phyloP scores from a whole-genome alignment of 371 early-diverging fungal genomes.

The Phascolomyces articulosus region DNA sequence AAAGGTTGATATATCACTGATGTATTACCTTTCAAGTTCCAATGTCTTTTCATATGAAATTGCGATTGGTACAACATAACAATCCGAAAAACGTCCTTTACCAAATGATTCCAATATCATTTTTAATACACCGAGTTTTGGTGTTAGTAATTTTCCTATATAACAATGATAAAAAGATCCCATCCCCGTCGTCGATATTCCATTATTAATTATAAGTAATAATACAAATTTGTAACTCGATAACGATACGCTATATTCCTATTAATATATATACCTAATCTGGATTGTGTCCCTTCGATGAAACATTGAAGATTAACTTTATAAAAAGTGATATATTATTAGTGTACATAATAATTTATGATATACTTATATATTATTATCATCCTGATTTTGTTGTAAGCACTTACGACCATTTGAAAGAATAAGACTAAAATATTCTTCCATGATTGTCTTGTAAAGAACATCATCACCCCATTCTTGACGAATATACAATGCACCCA shows the following conservation, averaged over 20 bases:
- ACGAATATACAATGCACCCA: conserved; percentile 84
- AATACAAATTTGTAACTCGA: too few species aligned
- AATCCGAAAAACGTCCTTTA: conserved; percentile 64
- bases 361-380: too few species aligned
- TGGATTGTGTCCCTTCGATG: conserved; percentile 85
- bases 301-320: conserved; percentile 82
- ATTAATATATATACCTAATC: conserved; percentile 54
- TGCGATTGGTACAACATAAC: conserved; percentile 80
- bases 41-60: conserved; percentile 89
- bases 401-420: conserved; percentile 40
- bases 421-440: conserved; percentile 71
- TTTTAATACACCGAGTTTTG: conserved; percentile 84
- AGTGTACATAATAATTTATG: too few species aligned
- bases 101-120: conserved; percentile 77
- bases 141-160: conserved; percentile 71
- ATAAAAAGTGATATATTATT: too few species aligned
- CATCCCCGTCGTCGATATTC: too few species aligned
- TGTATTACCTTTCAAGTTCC: conserved; percentile 80
- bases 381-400: too few species aligned
- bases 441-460: conserved; percentile 71
- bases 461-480: conserved; percentile 81
- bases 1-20: too few species aligned
- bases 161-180: too few species aligned
- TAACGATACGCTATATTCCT: too few species aligned
- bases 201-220: background rate